These are phyloP conservation scores for Pterocarpus macrocarpus DNA, from an alignment of 306 rosid species.

Conservation along the genomic window DNA sequence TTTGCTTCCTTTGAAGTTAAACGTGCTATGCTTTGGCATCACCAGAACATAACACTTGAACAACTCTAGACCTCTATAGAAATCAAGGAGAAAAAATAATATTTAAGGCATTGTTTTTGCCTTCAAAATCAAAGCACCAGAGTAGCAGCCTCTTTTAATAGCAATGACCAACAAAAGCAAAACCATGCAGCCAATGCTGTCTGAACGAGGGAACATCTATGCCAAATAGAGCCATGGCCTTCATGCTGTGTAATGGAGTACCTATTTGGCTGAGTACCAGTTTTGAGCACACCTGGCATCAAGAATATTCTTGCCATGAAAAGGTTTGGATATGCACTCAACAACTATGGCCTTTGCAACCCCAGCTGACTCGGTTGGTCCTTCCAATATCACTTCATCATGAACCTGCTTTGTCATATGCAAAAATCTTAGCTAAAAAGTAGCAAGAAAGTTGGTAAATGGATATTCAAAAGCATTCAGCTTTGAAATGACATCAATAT, in stretches of 20 bases:
- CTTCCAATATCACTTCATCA: no score
- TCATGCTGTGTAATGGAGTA: background rate
- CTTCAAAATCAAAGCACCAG: constrained; percentile 33
- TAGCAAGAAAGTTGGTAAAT: background rate
- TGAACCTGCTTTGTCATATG: constrained; percentile 57
- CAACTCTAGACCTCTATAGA: constrained; percentile 43
- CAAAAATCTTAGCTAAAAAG: constrained; percentile 28
- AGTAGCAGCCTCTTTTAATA: constrained; percentile 27
- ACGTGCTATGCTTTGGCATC: constrained; percentile 30
- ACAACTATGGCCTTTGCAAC: constrained; percentile 80
- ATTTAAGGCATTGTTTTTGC: constrained; percentile 11
- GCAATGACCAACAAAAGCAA: constrained; percentile 9
- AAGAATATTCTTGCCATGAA: constrained; percentile 72
- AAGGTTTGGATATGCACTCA: constrained; percentile 89
- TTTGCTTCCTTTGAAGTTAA: constrained; percentile 26
- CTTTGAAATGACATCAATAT: constrained; percentile 1
- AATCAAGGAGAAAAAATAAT: constrained; percentile 13
- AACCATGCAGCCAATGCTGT: constrained; percentile 18
- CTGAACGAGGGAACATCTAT: constrained; percentile 10
- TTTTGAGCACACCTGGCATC: constrained; percentile 90
- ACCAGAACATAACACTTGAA: constrained; percentile 45
- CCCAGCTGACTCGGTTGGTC: constrained; percentile 77
- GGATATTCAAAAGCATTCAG: background rate
- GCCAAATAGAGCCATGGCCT: constrained; percentile 4
- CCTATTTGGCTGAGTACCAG: constrained; percentile 83